A percentile compares a stretch with the other conserved stretches of the same genome.
phyloP scores from a whole-genome alignment of 352 stramenopile genomes.

The Albugo candida region DNA sequence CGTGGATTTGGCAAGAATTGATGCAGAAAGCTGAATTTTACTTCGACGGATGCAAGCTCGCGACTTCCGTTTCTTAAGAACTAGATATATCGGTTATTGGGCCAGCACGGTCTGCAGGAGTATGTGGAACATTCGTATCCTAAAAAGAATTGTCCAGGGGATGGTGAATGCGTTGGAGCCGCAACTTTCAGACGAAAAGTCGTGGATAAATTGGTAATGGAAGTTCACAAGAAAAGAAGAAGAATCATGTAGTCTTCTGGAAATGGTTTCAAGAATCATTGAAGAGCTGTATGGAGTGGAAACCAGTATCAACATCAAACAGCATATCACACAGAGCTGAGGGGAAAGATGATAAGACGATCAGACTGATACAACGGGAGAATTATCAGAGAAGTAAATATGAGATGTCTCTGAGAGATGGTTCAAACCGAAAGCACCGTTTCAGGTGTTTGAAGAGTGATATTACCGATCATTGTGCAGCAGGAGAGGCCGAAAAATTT shows the following conservation, averaged over 20 bases:
- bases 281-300: too few species aligned
- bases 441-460: not conserved
- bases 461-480: not conserved
- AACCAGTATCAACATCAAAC: too few species aligned
- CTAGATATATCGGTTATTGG: not conserved
- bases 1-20: too few species aligned
- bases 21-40: not conserved
- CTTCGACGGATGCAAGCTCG: not conserved
- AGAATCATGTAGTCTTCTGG: not conserved
- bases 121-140: not conserved
- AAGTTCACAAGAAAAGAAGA: not conserved
- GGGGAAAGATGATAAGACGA: too few species aligned
- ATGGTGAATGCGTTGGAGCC: not conserved
- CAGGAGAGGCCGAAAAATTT: not conserved
- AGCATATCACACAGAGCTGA: too few species aligned
- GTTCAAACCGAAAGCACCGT: not conserved
- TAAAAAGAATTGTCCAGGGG: not conserved
- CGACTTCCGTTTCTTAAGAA: not conserved
- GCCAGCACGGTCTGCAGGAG: not conserved
- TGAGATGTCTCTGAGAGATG: too few species aligned
- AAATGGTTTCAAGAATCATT: not conserved
- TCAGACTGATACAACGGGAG: too few species aligned
- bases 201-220: not conserved
- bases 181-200: not conserved
- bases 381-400: too few species aligned